Evolutionary conservation across 2,329 filamentous ascomycete genomes (phyloP).

Genomic region (Diaporthe nobilis): DNA sequence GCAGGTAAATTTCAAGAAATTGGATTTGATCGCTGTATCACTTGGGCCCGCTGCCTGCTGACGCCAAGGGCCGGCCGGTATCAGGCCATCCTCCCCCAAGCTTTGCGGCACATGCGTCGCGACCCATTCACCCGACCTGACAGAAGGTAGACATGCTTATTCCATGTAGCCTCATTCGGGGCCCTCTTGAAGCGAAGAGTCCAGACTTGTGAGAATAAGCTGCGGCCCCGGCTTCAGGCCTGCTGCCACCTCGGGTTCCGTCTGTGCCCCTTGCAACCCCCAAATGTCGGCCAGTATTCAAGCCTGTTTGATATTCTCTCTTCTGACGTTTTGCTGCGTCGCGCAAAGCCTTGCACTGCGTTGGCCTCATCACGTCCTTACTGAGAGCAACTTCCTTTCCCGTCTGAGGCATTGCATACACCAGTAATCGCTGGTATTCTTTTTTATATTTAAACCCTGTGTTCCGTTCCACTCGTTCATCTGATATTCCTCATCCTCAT

Average conservation of each 20-base stretch:
- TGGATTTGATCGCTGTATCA: constrained; percentile 21
- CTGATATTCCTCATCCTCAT: constrained; percentile 10
- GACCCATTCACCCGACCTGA: background rate
- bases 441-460: background rate
- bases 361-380: background rate
- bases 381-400: background rate
- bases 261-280: background rate
- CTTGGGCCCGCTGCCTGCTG: constrained; percentile 17
- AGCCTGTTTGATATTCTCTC: constrained; percentile 18
- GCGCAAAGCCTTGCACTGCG: background rate
- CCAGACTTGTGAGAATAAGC: background rate
- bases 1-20: background rate
- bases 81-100: constrained; percentile 3
- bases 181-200: background rate
- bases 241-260: background rate
- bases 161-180: background rate
- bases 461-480: background rate
- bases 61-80: constrained; percentile 19
- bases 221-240: background rate
- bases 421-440: background rate
- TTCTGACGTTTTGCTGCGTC: constrained; percentile 8
- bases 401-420: no score
- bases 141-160: background rate
- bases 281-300: background rate
- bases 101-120: constrained; percentile 10